These are phyloP conservation scores for Vaccinium vitisidaea DNA, from an alignment of 148 eudicot genomes.

Conservation along the genomic window DNA sequence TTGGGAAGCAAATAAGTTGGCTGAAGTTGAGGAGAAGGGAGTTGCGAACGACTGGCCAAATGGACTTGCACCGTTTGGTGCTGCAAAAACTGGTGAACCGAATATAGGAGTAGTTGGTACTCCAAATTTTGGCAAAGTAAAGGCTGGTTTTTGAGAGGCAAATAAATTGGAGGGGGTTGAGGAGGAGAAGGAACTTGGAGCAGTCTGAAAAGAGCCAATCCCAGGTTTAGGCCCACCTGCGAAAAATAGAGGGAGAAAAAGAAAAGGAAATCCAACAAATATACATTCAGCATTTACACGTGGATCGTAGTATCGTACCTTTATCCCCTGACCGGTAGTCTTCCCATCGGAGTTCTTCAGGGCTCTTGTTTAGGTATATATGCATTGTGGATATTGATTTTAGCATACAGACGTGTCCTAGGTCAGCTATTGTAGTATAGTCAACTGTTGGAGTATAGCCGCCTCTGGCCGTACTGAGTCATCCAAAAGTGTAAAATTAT, in stretches of 20 bases:
- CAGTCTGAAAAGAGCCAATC: neutral
- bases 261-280: neutral
- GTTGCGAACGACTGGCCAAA: slow-evolving; percentile 2
- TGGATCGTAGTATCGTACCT: slow-evolving; percentile 1
- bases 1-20: neutral
- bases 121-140: neutral
- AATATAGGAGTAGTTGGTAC: neutral
- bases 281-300: neutral
- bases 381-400: neutral
- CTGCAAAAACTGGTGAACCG: neutral
- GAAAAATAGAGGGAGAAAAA: neutral
- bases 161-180: slow-evolving; percentile 2
- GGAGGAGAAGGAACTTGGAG: neutral
- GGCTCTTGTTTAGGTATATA: neutral
- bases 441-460: neutral
- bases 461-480: too few species aligned
- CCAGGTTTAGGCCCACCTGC: neutral
- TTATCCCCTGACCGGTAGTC: slow-evolving; percentile 9
- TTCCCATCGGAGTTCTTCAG: slow-evolving; percentile 5
- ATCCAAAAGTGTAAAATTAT: too few species aligned
- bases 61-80: neutral
- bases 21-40: neutral
- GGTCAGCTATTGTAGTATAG: too few species aligned
- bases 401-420: neutral
- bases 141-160: neutral